Evolutionary conservation across 257 asterid species (phyloP).

Genomic region (Datura wrightii): DNA sequence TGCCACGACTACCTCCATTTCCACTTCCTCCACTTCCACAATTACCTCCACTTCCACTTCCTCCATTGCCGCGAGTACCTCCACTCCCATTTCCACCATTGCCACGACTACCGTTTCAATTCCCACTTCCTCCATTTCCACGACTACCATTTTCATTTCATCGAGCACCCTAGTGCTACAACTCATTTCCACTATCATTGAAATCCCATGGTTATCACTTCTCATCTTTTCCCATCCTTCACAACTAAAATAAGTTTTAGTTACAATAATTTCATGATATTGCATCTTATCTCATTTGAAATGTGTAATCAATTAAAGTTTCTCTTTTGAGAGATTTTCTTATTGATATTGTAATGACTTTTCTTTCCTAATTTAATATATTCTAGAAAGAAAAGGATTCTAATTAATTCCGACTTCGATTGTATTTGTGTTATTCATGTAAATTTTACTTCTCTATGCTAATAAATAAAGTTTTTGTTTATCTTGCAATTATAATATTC

Average conservation of each 20-base stretch:
- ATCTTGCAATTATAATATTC: neutral
- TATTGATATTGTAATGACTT: neutral
- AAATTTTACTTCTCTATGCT: neutral
- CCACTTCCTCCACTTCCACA: too few species aligned
- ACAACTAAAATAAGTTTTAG: neutral
- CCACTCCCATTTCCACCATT: neutral
- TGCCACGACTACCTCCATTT: too few species aligned
- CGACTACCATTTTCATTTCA: neutral
- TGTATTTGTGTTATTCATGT: neutral
- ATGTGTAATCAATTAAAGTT: neutral
- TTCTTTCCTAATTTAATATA: neutral
- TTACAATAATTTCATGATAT: neutral
- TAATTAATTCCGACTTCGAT: neutral
- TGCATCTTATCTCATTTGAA: neutral
- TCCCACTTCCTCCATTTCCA: neutral
- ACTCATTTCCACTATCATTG: neutral
- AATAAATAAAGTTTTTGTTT: neutral
- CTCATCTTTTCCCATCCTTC: neutral
- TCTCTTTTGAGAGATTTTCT: neutral
- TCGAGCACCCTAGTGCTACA: neutral
- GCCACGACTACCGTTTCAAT: fast-evolving
- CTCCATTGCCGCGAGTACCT: neutral
- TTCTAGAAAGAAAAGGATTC: neutral
- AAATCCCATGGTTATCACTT: neutral
- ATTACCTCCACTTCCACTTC: too few species aligned